Conservation (phyloP, 257 asterid genomes). For the Scutellaria minor region DNA sequence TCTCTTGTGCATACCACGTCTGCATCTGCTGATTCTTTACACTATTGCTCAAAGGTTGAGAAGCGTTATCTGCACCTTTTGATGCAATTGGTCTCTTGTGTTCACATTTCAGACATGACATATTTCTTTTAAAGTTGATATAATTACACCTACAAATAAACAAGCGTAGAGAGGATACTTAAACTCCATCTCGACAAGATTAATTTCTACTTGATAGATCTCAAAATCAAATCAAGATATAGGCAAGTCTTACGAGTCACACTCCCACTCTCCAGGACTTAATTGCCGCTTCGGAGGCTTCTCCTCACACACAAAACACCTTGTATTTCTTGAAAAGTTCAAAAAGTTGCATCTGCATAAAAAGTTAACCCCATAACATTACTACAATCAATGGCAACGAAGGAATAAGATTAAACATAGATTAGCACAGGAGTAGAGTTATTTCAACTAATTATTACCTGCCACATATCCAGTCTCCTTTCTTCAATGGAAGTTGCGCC, state of each 20-base stretch:
- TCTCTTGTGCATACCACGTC: constrained; percentile 13
- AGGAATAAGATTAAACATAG: not conserved
- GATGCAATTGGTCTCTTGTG: constrained; percentile 71
- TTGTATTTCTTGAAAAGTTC: constrained; percentile 88
- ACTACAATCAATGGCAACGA: constrained; percentile 5
- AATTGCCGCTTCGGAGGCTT: constrained; percentile 79
- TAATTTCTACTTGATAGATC: no score
- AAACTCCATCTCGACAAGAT: constrained; percentile 5
- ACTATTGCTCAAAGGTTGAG: constrained; percentile 38
- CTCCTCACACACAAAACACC: constrained; percentile 79
- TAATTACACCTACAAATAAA: constrained; percentile 76
- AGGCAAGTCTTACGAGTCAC: constrained; percentile 78
- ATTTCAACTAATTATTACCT: constrained; percentile 49
- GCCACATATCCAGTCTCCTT: constrained; percentile 93
- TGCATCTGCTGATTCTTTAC: constrained; percentile 40
- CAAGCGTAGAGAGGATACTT: not conserved
- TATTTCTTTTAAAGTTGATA: constrained; percentile 81
- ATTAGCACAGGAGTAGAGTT: not conserved
- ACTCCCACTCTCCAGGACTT: constrained; percentile 95
- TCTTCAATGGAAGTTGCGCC: constrained; percentile 79
- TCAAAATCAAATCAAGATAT: not conserved
- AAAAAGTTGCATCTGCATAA: constrained; percentile 78
- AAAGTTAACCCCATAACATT: constrained; percentile 25
- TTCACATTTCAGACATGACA: constrained; percentile 91
- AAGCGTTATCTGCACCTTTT: constrained; percentile 30